Evolutionary conservation across 1,284 basidiomycete genomes (phyloP), one percentile per base, ranked within the genome.

Genomic region (Rhodotorula sp.): DNA sequence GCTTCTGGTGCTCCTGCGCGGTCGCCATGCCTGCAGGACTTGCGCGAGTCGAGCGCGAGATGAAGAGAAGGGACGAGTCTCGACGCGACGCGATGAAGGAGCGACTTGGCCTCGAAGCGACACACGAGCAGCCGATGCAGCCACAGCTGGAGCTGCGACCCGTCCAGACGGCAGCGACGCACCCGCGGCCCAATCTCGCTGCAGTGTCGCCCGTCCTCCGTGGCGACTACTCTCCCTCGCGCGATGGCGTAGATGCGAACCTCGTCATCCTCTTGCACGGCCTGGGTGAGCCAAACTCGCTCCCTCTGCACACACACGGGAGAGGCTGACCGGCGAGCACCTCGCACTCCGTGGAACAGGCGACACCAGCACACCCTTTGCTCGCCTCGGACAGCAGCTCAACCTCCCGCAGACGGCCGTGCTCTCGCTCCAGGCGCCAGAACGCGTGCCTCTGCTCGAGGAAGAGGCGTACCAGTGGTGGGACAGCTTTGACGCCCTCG

Each of bases 391-490:
- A 0, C 66, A 72, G 49, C 75, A 64, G 14, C 71, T 83, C 54
- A 79, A 81, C 63, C 74, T 82, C 27, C 82, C 82, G 3, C 82
- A 83, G 61, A 82, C 82, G 4, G 80, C 81, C 17, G 68, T 80
- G 14, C 70, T 82, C 16, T 74, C 77, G 10, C 44, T 82, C 19
- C 77, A 80, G 50, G 82, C 79, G 8, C 79, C 79, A 0, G 71
- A 70, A 17, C 66, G 70, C n/a, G 78, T 83, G 0, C 81, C 82
- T 0, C 72, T 82, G 34, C 75, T 83, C 10, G 82, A 82, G 23
- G 79, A 80, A 44, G 74, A 78, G 19, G 78, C 77, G 50, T 78
- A 60, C 46, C 79, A 81, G 75, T 83, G 81, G 81, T 82, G 80
- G 75, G 77, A 78, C 4, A 77, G 78, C 7, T 82, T 82, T 49